These are phyloP conservation scores for Rhodomyrtus tomentosa DNA, from an alignment of 345 rosid genomes.

Conservation along the genomic window DNA sequence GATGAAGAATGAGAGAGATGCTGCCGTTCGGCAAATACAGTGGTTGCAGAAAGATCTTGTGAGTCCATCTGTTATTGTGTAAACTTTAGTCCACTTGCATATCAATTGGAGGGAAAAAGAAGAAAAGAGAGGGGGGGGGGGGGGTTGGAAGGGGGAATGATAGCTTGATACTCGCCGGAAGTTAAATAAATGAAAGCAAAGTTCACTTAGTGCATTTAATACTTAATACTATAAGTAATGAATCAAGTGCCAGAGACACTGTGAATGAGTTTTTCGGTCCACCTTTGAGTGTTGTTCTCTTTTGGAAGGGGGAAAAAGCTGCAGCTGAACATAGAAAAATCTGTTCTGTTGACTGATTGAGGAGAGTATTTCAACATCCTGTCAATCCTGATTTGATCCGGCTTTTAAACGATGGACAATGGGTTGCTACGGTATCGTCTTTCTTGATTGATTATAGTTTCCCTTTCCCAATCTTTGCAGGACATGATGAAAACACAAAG, in stretches of 20 bases:
- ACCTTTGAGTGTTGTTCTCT: background rate
- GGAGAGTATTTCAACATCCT: background rate
- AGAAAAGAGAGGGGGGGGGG: too few species aligned
- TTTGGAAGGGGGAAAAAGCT: background rate
- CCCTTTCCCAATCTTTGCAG: conserved; percentile 9
- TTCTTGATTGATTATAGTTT: background rate
- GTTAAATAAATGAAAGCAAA: background rate
- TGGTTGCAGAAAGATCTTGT: background rate
- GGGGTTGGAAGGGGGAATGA: background rate
- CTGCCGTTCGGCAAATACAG: background rate
- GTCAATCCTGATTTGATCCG: background rate
- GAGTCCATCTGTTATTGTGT: background rate
- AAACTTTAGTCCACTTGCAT: background rate
- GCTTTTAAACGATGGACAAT: background rate
- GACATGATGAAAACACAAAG: conserved; percentile 52
- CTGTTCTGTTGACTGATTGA: background rate
- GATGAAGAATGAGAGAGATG: background rate
- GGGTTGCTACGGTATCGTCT: background rate
- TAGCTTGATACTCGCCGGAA: background rate
- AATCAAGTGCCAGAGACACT: background rate
- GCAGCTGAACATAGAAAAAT: too few species aligned
- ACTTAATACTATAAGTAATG: background rate
- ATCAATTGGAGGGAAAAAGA: background rate
- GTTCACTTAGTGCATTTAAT: background rate
- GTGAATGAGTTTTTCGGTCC: background rate